Percentiles rank a stretch among this genome's conserved stretches.
Evolutionary conservation across 805 yeast species (phyloP).

Genomic region (Starmerella cellae): DNA sequence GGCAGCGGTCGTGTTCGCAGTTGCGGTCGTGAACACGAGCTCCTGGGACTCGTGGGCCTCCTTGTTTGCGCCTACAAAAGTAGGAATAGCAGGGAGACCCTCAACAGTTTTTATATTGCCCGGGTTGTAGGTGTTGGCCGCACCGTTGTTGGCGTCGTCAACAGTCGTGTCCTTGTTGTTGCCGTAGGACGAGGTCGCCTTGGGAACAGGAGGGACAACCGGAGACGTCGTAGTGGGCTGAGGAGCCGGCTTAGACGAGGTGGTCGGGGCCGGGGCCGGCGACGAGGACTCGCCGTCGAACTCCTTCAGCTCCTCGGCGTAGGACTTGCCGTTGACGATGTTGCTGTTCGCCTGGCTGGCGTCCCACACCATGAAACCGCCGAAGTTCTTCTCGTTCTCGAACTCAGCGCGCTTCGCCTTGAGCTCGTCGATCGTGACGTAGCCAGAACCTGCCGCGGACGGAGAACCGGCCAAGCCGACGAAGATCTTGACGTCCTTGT

Average conservation of each 20-base stretch:
- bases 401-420: slow-evolving; percentile 20
- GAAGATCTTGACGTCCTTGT: slow-evolving; percentile 52
- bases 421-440: slow-evolving; percentile 31
- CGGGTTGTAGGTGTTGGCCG: not conserved
- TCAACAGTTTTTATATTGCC: not conserved
- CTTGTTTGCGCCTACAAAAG: not conserved
- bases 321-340: slow-evolving; percentile 35
- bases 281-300: slow-evolving; percentile 22
- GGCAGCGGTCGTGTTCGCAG: not conserved
- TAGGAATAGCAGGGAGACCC: not conserved
- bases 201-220: not conserved
- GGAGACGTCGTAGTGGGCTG: not conserved
- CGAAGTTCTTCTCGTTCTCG: slow-evolving; percentile 35
- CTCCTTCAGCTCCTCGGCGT: slow-evolving; percentile 34
- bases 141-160: not conserved
- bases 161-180: not conserved
- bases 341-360: slow-evolving; percentile 47
- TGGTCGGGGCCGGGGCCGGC: slow-evolving; percentile 3
- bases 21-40: not conserved
- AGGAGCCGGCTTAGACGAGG: not conserved
- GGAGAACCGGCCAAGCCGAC: slow-evolving; percentile 63
- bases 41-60: not conserved
- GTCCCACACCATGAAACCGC: slow-evolving; percentile 80
- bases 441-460: slow-evolving; percentile 44
- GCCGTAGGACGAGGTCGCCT: not conserved